phyloP scores from a whole-genome alignment of 768 basidiomycete species.

The Suillus spraguei region DNA sequence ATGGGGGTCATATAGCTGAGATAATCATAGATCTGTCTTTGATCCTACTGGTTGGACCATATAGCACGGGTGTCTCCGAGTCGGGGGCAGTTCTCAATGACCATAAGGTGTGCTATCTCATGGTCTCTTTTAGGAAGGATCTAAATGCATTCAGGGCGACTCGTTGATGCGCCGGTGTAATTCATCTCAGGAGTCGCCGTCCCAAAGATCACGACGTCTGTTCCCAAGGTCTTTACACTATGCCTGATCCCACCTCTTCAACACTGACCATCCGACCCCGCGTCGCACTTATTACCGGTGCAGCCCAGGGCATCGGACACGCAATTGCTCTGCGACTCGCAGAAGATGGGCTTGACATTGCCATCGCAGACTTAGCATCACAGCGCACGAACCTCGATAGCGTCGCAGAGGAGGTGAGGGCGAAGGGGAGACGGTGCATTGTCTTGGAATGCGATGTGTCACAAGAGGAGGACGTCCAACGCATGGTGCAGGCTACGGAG shows the following conservation, averaged over 20 bases:
- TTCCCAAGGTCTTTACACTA: not conserved
- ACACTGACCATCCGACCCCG: not conserved
- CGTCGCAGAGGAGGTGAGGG: constrained; percentile 28
- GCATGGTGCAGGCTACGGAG: constrained; percentile 30
- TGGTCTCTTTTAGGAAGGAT: not conserved
- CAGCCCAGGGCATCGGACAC: constrained; percentile 37
- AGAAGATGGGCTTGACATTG: constrained; percentile 35
- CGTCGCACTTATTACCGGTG: constrained; percentile 33
- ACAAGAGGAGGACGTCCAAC: constrained; percentile 29
- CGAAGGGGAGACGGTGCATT: constrained; percentile 22
- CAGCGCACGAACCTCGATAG: constrained; percentile 20
- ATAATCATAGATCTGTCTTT: too few relatives aligned
- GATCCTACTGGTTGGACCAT: too few relatives aligned
- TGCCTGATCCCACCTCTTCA: not conserved
- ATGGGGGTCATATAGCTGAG: too few relatives aligned
- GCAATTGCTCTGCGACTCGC: constrained; percentile 34
- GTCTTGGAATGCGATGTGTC: constrained; percentile 32
- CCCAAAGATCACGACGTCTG: not conserved
- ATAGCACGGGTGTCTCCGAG: too few relatives aligned
- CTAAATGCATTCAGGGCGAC: not conserved
- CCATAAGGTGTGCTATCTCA: too few relatives aligned
- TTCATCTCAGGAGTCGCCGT: not conserved
- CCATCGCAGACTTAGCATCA: constrained; percentile 30
- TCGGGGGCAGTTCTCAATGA: too few relatives aligned
- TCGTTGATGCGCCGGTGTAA: not conserved